These are phyloP conservation scores for Epichloe elymi DNA, from an alignment of 2,329 filamentous ascomycete species.

Conservation along the genomic window DNA sequence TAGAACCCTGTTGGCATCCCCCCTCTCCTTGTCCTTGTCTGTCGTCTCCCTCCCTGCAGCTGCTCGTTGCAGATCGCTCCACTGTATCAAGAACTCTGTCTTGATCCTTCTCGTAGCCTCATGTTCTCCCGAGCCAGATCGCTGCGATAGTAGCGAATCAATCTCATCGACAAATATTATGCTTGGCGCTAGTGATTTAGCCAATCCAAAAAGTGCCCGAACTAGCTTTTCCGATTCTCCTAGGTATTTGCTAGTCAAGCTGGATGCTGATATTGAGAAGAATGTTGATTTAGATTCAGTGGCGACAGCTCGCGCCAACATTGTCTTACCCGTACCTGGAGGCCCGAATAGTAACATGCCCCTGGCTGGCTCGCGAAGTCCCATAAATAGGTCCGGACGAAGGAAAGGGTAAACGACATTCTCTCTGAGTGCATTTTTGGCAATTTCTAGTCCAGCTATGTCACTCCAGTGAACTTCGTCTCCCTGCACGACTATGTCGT, in stretches of 20 bases:
- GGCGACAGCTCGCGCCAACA: constrained; percentile 83
- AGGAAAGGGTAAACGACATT: constrained; percentile 95
- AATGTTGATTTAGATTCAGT: constrained; percentile 93
- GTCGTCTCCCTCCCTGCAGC: constrained; percentile 69
- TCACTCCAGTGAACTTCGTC: constrained; percentile 94
- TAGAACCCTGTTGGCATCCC: constrained; percentile 82
- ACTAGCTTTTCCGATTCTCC: constrained; percentile 96
- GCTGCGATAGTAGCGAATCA: constrained; percentile 76
- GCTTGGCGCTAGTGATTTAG: constrained; percentile 76
- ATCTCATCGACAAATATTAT: constrained; percentile 99
- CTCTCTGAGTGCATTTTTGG: constrained; percentile 86
- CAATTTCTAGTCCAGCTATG: constrained; percentile 78
- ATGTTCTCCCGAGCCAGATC: constrained; percentile 74
- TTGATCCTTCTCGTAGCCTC: constrained; percentile 91
- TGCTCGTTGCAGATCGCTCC: constrained; percentile 85
- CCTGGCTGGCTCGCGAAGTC: constrained; percentile 79
- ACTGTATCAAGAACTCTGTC: constrained; percentile 95
- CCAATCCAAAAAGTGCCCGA: constrained; percentile 77
- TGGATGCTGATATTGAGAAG: constrained; percentile 92
- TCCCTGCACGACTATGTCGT: constrained; percentile 88
- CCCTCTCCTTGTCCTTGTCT: constrained; percentile 49
- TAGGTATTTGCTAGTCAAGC: constrained; percentile 87
- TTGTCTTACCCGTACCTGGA: constrained; percentile 96
- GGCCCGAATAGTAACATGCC: constrained; percentile 96
- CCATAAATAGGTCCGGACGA: constrained; percentile 90